Evolutionary conservation across 2,329 filamentous ascomycete species (phyloP), one percentile per base, ranked within the genome.

Genomic region (Calonectria pseudoturangicola): DNA sequence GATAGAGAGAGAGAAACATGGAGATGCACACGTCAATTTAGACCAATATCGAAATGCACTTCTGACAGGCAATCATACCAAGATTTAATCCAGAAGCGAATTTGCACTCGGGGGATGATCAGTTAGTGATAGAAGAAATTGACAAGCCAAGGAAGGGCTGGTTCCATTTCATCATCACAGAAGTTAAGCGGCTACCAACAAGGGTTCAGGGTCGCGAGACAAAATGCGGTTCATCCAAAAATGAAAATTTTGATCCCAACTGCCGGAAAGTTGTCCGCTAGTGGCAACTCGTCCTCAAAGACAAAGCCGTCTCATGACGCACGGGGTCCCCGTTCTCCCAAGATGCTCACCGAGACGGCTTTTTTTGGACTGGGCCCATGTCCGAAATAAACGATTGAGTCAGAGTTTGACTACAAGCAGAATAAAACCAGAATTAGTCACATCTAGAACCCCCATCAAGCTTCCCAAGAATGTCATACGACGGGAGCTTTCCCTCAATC

Each of bases 351-450:
- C 47, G 63, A 54, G 63, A 51, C 28, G 18, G 8, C 21, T 39
- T 36, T 51, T 41, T 50, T 7, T 2, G 28, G 48, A 66, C 25
- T 27, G 39, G 36, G 36, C 16, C 39, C 27, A 18, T 27, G n/a
- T 41, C 39, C n/a, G 12, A 33, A 45, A 66, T 66, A 36, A 66
- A 66, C 16, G 12, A n/a, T 41, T 66, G 64, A 66, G 47, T 51
- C 63, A 66, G n/a, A 47, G 18, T 43, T 25, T 25, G 25, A n/a
- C 16, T 62, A 9, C 13, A 15, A 6, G 21, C 30, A 25, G 28
- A 28, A 10, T 3, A 25, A 13, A 66, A 39, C 51, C 6, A 25
- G 16, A 30, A 66, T 39, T 27, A 45, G 41, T 45, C 21, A 30
- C 25, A 3, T 18, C 58, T 4, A 36, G 16, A 21, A 21, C 8